Conservation (phyloP, 345 rosid species). For the Citrus unshiu region DNA sequence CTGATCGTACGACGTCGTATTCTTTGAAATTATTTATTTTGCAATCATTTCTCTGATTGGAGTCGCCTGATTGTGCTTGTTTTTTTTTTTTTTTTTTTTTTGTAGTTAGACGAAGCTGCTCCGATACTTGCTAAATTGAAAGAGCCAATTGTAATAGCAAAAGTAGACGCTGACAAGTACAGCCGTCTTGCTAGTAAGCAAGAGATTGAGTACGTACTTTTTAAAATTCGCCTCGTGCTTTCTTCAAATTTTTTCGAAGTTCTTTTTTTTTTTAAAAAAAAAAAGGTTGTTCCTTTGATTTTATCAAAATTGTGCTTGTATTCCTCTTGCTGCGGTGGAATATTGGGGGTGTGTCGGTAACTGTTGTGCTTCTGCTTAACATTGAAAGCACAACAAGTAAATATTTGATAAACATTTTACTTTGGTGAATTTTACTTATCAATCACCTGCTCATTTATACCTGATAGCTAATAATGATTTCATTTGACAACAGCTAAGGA, state of each 20-base stretch:
- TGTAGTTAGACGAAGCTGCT: constrained; percentile 91
- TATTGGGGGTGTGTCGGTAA: background rate
- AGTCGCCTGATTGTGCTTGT: too few relatives aligned
- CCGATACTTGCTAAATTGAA: constrained; percentile 65
- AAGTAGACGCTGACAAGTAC: constrained; percentile 82
- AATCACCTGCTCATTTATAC: too few relatives aligned
- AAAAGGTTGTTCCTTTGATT: too few relatives aligned
- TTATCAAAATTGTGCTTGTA: too few relatives aligned
- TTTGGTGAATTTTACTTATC: too few relatives aligned
- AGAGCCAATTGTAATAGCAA: constrained; percentile 76
- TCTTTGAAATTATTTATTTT: background rate
- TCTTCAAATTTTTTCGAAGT: background rate
- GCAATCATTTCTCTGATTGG: too few relatives aligned
- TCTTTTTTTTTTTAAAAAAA: too few relatives aligned
- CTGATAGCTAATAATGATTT: too few relatives aligned
- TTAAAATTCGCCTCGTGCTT: background rate
- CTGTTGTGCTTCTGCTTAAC: background rate
- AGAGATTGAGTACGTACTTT: constrained; percentile 63
- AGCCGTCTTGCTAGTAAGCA: constrained; percentile 63
- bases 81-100: too few relatives aligned
- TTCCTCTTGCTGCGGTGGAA: background rate
- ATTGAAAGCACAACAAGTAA: background rate
- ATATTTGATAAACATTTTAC: too few relatives aligned
- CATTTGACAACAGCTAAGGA: too few relatives aligned
- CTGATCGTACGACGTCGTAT: background rate